Evolutionary conservation across 306 rosid genomes (phyloP).

Genomic region (Pueraria montana): DNA sequence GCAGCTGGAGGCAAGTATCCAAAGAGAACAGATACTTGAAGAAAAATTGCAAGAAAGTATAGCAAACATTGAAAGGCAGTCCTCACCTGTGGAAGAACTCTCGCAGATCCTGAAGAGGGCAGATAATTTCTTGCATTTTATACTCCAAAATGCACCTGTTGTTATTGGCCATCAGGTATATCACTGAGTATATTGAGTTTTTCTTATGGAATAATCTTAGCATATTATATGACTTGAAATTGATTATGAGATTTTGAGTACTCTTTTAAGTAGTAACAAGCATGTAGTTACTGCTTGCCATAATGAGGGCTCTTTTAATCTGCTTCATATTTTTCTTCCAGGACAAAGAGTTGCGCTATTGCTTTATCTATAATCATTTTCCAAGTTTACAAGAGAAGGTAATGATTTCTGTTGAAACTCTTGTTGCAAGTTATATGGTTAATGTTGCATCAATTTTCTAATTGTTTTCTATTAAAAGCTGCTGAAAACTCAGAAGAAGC

Average conservation of each 20-base stretch:
- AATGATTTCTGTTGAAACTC: slow-evolving; percentile 49
- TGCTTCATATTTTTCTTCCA: slow-evolving; percentile 45
- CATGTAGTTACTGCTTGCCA: slow-evolving; percentile 1
- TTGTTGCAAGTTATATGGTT: slow-evolving; percentile 36
- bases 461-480: not conserved
- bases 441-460: slow-evolving; percentile 14
- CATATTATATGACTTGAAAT: slow-evolving; percentile 22
- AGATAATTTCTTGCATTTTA: slow-evolving; percentile 89
- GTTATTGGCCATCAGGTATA: slow-evolving; percentile 94
- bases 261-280: not conserved
- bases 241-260: not conserved
- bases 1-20: slow-evolving; percentile 69
- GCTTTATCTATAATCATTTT: slow-evolving; percentile 92
- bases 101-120: slow-evolving; percentile 90
- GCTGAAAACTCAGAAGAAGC: not conserved
- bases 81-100: slow-evolving; percentile 87
- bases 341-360: slow-evolving; percentile 88
- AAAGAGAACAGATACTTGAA: slow-evolving; percentile 73
- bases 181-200: slow-evolving; percentile 27
- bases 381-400: slow-evolving; percentile 92
- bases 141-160: slow-evolving; percentile 90
- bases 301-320: not conserved
- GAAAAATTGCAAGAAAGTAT: slow-evolving; percentile 76
- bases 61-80: slow-evolving; percentile 69
- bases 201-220: not conserved